These are phyloP conservation scores for Clitoria ternatea DNA, from an alignment of 306 rosid species.

Conservation along the genomic window DNA sequence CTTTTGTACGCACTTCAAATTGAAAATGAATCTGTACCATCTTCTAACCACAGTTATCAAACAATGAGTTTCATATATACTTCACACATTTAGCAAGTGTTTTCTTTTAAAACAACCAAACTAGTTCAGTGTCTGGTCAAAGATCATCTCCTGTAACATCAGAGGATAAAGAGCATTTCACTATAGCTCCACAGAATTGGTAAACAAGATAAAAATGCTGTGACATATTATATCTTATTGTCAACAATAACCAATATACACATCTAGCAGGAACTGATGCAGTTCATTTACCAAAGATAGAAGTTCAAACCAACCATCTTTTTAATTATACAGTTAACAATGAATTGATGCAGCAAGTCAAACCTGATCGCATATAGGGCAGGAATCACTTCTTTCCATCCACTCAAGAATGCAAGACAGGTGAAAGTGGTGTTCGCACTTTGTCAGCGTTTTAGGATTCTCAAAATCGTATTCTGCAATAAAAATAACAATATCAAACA, in stretches of 20 bases:
- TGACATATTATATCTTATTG: not conserved
- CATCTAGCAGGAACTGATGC: not conserved
- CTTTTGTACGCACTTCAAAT: conserved; percentile 1
- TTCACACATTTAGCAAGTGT: conserved; percentile 30
- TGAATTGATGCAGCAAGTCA: conserved; percentile 13
- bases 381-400: conserved; percentile 71
- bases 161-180: conserved; percentile 4
- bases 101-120: conserved; percentile 24
- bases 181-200: not conserved
- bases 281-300: not conserved
- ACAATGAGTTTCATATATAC: conserved; percentile 12
- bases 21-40: conserved; percentile 30
- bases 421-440: conserved; percentile 75
- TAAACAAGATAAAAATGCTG: not conserved
- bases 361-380: conserved; percentile 85
- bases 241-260: not conserved
- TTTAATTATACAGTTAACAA: conserved; percentile 1
- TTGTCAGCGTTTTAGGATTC: conserved; percentile 55
- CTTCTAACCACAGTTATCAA: conserved; percentile 13
- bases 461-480: conserved; percentile 59
- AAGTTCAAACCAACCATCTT: not conserved
- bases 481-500: not conserved
- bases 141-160: conserved; percentile 41
- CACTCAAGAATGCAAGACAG: conserved; percentile 76
- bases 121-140: conserved; percentile 34